phyloP scores from a whole-genome alignment of 305 asterid genomes.

The Solanum chacoense region DNA sequence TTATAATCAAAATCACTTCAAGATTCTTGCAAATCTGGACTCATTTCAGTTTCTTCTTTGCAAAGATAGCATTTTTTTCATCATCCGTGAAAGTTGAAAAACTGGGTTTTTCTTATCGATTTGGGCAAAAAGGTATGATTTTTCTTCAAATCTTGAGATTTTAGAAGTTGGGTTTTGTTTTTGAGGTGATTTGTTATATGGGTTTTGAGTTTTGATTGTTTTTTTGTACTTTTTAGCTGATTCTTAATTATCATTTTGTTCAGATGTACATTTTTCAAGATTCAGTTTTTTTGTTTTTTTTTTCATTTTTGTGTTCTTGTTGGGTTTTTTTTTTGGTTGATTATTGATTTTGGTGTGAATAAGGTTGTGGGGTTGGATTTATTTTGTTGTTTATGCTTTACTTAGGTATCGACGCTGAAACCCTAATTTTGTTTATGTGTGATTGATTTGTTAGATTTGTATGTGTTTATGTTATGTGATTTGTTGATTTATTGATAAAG shows the following conservation, averaged over 20 bases:
- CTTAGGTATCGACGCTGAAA: neutral
- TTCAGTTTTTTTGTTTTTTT: neutral
- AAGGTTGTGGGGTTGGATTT: neutral
- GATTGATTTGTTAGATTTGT: neutral
- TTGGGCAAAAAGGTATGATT: neutral
- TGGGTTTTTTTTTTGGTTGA: neutral
- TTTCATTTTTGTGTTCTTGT: neutral
- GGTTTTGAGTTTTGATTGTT: neutral
- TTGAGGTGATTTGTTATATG: neutral
- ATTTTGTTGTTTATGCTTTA: neutral
- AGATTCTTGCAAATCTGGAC: neutral
- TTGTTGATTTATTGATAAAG: neutral
- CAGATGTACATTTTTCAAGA: neutral
- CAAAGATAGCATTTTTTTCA: neutral
- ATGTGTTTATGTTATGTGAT: neutral
- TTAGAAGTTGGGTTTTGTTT: neutral
- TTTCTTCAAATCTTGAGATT: neutral
- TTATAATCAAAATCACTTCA: neutral
- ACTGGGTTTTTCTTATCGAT: neutral
- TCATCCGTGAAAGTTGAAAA: neutral
- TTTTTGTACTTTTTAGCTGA: neutral
- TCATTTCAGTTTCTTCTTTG: neutral
- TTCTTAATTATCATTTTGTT: neutral
- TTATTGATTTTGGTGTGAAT: neutral
- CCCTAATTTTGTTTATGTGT: neutral